Percentiles rank a stretch among this genome's conserved stretches.
Evolutionary conservation across 306 rosid species (phyloP).

Genomic region (Oxytropis ochrocephala): DNA sequence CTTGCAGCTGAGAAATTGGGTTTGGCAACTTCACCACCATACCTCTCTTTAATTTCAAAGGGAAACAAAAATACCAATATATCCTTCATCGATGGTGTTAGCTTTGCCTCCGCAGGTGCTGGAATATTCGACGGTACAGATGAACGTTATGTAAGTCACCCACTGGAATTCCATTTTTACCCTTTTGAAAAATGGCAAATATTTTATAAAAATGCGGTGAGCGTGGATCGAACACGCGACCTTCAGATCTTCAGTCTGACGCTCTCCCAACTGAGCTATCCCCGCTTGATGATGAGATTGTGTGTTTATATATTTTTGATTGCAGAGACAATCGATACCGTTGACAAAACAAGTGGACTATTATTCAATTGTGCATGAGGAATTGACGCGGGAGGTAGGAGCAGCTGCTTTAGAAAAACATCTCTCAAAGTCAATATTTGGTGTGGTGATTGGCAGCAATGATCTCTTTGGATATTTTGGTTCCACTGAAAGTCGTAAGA

Average conservation of each 20-base stretch:
- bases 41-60: slow-evolving; percentile 43
- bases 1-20: slow-evolving; percentile 76
- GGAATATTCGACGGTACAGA: slow-evolving; percentile 70
- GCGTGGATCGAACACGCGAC: slow-evolving; percentile 35
- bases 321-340: slow-evolving; percentile 47
- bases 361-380: slow-evolving; percentile 27
- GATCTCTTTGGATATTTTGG: slow-evolving; percentile 58
- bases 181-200: not conserved
- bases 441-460: slow-evolving; percentile 70
- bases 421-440: slow-evolving; percentile 55
- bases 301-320: accelerated
- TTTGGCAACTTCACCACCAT: slow-evolving; percentile 61
- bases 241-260: slow-evolving; percentile 40
- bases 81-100: slow-evolving; percentile 48
- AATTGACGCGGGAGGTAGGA: slow-evolving; percentile 35
- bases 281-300: not conserved
- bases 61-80: slow-evolving; percentile 14
- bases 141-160: slow-evolving; percentile 39
- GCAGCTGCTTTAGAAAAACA: slow-evolving; percentile 24
- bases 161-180: not conserved
- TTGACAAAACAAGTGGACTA: slow-evolving; percentile 45
- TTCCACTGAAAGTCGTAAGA: slow-evolving; percentile 28
- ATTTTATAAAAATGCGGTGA: slow-evolving; percentile 10
- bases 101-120: slow-evolving; percentile 90
- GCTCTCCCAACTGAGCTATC: slow-evolving; percentile 41